phyloP scores from a whole-genome alignment of 73 alveolate genomes.

The Paramecium primaurelia region DNA sequence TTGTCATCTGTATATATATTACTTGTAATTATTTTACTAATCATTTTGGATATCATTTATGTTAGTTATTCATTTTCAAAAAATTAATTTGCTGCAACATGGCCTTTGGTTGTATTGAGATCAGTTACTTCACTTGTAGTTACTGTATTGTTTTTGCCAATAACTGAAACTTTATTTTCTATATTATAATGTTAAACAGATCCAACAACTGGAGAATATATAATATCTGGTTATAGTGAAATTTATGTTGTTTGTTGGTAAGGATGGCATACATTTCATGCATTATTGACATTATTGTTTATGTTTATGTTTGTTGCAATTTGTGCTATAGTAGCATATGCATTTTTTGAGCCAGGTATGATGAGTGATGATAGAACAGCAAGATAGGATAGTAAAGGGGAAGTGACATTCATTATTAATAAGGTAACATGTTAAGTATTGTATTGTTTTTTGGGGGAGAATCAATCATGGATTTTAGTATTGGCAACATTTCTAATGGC shows the following conservation, averaged over 20 bases:
- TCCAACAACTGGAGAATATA: conserved; percentile 6
- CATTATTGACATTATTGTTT: neutral
- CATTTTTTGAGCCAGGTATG: conserved; percentile 60
- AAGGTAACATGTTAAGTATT: conserved; percentile 47
- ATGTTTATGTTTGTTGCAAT: conserved; percentile 25
- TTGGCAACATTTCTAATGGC: conserved; percentile 23
- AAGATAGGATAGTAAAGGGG: conserved; percentile 46
- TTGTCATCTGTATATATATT: conserved; percentile 66
- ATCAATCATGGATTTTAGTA: conserved; percentile 30
- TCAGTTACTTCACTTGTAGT: conserved; percentile 65
- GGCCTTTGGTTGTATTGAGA: conserved; percentile 70
- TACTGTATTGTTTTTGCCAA: conserved; percentile 70
- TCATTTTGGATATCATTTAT: conserved; percentile 66
- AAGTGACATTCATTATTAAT: conserved; percentile 45
- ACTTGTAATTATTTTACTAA: conserved; percentile 58
- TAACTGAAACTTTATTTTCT: conserved; percentile 49
- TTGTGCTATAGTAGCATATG: conserved; percentile 52
- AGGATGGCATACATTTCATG: conserved; percentile 52
- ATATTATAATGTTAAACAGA: conserved; percentile 14
- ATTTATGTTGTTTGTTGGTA: conserved; percentile 42
- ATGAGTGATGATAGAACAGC: conserved; percentile 54
- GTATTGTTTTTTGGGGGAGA: conserved; percentile 41
- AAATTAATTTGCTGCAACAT: conserved; percentile 65
- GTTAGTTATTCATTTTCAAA: conserved; percentile 66
- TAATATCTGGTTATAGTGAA: neutral